A percentile compares a stretch with the other conserved stretches of the same genome.
Conservation (phyloP, 371 early-diverging fungal genomes). For the Mucor sp. region DNA sequence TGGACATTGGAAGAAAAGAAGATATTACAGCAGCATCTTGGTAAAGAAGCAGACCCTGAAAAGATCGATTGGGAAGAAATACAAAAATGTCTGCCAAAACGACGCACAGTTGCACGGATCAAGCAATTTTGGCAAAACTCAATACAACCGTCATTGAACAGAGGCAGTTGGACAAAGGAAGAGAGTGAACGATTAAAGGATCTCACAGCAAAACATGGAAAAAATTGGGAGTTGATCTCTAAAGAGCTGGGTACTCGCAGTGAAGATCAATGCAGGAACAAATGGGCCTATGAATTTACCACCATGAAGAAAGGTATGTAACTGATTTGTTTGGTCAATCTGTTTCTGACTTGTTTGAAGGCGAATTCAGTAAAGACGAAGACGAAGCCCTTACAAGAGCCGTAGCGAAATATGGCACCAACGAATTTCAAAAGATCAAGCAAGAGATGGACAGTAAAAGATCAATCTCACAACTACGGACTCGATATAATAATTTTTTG, state of each 20-base stretch:
- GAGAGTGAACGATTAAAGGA: constrained; percentile 4
- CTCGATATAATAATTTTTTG: constrained; percentile 31
- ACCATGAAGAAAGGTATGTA: constrained; percentile 17
- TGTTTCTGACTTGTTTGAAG: background rate
- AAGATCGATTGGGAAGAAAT: constrained; percentile 18
- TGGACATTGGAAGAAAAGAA: constrained; percentile 26
- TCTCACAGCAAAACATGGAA: constrained; percentile 7
- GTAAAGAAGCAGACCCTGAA: background rate
- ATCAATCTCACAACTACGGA: constrained; percentile 11
- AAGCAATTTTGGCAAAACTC: constrained; percentile 14
- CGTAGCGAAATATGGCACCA: constrained; percentile 15
- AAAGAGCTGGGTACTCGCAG: constrained; percentile 12
- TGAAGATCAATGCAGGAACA: constrained; percentile 24
- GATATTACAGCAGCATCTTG: constrained; percentile 7
- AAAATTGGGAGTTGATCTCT: constrained; percentile 11
- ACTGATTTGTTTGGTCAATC: background rate
- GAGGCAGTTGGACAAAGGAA: constrained; percentile 21
- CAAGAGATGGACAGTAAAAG: constrained; percentile 17
- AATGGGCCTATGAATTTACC: constrained; percentile 20
- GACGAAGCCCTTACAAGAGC: constrained; percentile 14
- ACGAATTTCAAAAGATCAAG: constrained; percentile 18
- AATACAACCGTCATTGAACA: constrained; percentile 14
- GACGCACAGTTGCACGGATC: constrained; percentile 9
- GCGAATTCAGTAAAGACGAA: constrained; percentile 21
- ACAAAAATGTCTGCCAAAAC: constrained; percentile 2